Percentiles rank a stretch among this genome's conserved stretches.
phyloP scores from a whole-genome alignment of 2,329 filamentous ascomycete genomes.

The Aspergillus flavus region DNA sequence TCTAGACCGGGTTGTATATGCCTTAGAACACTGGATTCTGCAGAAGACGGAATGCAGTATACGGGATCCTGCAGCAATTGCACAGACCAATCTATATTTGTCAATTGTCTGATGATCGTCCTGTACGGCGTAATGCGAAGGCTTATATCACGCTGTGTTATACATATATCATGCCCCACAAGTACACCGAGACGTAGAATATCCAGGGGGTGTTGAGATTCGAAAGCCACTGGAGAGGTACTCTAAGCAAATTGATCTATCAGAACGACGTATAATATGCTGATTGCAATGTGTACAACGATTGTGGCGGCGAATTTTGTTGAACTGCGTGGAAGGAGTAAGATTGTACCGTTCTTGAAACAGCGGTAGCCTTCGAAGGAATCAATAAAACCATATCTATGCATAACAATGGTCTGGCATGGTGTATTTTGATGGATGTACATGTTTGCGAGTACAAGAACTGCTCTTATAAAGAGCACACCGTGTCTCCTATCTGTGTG shows the following conservation, averaged over 20 bases:
- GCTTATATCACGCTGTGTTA: neutral
- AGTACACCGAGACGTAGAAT: neutral
- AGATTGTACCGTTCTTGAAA: neutral
- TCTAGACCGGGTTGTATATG: neutral
- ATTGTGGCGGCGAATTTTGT: neutral
- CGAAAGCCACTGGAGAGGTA: neutral
- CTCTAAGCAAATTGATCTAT: neutral
- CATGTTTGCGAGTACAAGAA: neutral
- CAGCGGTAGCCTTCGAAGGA: neutral
- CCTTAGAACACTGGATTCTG: neutral
- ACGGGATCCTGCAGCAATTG: neutral
- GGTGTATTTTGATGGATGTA: neutral
- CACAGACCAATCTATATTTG: neutral
- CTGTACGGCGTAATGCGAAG: neutral
- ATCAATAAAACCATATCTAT: neutral
- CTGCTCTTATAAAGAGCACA: neutral
- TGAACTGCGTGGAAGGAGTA: neutral
- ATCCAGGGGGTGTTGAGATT: neutral
- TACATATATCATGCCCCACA: neutral
- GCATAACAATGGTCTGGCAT: neutral
- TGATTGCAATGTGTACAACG: neutral
- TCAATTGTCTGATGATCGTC: neutral
- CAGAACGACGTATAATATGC: no score
- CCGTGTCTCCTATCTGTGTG: neutral
- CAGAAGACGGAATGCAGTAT: neutral